Evolutionary conservation across 345 rosid genomes (phyloP), one percentile per base, ranked within the genome.

Genomic region (Schrenkiella parvula): DNA sequence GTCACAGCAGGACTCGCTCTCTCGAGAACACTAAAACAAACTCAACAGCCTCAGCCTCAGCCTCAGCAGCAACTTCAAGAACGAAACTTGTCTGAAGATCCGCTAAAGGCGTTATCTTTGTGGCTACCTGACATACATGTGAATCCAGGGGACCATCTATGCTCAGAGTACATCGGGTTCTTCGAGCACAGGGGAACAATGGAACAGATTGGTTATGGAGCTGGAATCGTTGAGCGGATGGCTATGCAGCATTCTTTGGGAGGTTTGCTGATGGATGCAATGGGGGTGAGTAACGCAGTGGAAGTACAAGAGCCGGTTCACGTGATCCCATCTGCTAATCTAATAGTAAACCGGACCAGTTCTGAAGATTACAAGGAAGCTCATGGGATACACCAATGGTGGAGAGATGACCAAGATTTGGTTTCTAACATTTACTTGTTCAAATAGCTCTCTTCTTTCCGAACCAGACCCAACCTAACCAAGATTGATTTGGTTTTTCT

Each of bases 331-430:
- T 95, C 98, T 0, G 99, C 97, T 41, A 82, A 81, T 71, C 77
- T 95, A 51, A 79, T 75, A 0, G 64, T 85, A 13, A 95, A 89
- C 76, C 32, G 67, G 52, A 76, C 80, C 14, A 85, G 83, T 29
- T 48, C 77, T 0, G 57, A 26, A 18, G 84, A 85, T 80, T 90
- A 88, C 57, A 89, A 77, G 70, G 80, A 82, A 51, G 98, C 98
- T 1, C 99, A 95, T 72, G 95, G 96, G 26, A 79, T 95, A 64
- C 97, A 87, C 76, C 99, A 95, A 56, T 95, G 98, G 99, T 95
- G 96, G 98, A 72, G 80, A 66, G 84, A 84, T 7, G 92, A 91
- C 44, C 71, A 83, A 65, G 57, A 84, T 12, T 70, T 91, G 74
- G 75, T 80, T 76, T 82, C 88, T 58, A 69, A 80, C 61, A 51